Percentiles rank a stretch among this genome's conserved stretches.
Conservation (phyloP, 306 rosid genomes). For the Psophocarpus tetragonolobus region DNA sequence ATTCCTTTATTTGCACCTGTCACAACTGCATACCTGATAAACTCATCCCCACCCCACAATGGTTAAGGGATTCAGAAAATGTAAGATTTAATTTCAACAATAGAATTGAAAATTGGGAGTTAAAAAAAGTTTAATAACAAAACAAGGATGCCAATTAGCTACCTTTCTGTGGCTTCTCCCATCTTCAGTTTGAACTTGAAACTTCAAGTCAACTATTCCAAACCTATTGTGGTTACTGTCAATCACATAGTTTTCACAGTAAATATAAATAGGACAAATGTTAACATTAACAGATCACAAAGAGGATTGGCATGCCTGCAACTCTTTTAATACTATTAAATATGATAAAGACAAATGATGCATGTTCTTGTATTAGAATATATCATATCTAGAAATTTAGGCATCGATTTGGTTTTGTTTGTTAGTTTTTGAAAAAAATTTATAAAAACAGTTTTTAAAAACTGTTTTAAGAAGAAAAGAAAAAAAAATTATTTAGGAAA, state of each 20-base stretch:
- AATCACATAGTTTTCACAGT: background rate
- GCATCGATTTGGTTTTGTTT: too few relatives aligned
- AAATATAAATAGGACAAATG: background rate
- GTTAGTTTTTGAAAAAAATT: too few relatives aligned
- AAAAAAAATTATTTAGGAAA: too few relatives aligned
- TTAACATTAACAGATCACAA: too few relatives aligned
- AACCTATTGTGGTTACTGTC: background rate
- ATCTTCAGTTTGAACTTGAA: conserved; percentile 3
- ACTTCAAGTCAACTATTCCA: background rate
- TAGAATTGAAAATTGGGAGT: background rate
- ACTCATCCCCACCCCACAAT: background rate
- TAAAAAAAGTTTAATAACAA: too few relatives aligned
- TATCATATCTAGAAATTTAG: too few relatives aligned
- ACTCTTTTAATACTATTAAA: too few relatives aligned
- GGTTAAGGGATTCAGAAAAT: background rate
- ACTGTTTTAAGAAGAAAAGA: too few relatives aligned
- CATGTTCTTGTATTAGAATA: background rate
- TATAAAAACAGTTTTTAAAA: too few relatives aligned
- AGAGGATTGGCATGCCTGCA: background rate
- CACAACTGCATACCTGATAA: conserved; percentile 42
- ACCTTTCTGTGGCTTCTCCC: conserved; percentile 29
- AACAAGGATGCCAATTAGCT: background rate
- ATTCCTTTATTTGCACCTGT: conserved; percentile 45
- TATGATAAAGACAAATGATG: background rate
- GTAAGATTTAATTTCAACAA: background rate